Conservation (phyloP, 73 alveolate species). For the Tetrahymena thermophila region DNA sequence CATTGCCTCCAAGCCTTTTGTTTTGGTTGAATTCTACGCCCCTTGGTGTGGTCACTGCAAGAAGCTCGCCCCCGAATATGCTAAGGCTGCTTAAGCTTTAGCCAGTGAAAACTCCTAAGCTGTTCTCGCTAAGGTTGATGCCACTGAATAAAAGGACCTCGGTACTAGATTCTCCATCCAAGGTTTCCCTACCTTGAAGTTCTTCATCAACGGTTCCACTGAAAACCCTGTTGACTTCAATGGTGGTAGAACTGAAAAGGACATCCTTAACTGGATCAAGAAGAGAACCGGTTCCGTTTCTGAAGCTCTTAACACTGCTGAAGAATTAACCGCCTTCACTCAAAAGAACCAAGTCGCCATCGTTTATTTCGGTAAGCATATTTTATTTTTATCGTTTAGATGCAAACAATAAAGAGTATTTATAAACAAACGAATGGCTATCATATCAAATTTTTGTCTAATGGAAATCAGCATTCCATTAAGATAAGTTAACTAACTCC, state of each 20-base stretch:
- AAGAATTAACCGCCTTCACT: constrained; percentile 50
- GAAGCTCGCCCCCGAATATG: constrained; percentile 93
- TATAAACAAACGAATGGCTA: neutral
- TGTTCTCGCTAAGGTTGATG: constrained; percentile 91
- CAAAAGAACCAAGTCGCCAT: constrained; percentile 44
- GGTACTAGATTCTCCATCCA: constrained; percentile 76
- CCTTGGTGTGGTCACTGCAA: constrained; percentile 94
- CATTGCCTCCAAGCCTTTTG: constrained; percentile 1
- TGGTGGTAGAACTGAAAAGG: constrained; percentile 93
- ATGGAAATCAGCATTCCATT: neutral
- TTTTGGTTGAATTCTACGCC: constrained; percentile 76
- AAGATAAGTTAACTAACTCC: neutral
- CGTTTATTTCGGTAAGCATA: constrained; percentile 38
- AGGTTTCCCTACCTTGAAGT: constrained; percentile 94
- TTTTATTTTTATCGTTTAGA: neutral
- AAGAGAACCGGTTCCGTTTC: constrained; percentile 87
- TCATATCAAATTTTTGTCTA: neutral
- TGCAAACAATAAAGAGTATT: neutral
- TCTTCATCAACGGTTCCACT: constrained; percentile 53
- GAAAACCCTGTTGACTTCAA: constrained; percentile 69
- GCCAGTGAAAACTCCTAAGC: constrained; percentile 60
- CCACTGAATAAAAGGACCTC: constrained; percentile 74
- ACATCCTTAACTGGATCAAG: constrained; percentile 81
- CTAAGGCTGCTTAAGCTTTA: constrained; percentile 84
- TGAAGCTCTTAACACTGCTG: constrained; percentile 50